A percentile compares a stretch with the other conserved stretches of the same genome.
phyloP scores from a whole-genome alignment of 1,284 basidiomycete genomes.

The Cryptococcus amylolentus region DNA sequence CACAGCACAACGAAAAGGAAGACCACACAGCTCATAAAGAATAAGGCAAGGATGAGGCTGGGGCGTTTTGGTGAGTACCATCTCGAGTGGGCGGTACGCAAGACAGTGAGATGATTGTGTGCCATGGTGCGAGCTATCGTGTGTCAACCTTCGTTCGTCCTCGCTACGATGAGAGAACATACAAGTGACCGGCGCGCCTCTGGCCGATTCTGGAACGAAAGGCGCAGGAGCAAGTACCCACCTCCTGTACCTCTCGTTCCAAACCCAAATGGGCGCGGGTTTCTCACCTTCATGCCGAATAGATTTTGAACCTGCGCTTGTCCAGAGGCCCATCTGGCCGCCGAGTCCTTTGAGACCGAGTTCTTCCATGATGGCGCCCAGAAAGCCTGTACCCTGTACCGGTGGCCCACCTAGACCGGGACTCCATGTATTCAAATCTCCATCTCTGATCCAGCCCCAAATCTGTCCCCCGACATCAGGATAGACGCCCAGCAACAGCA shows the following conservation, averaged over 20 bases:
- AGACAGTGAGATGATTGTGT: constrained; percentile 10
- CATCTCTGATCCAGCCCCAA: constrained; percentile 21
- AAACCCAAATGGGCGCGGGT: not conserved
- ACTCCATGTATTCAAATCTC: not conserved
- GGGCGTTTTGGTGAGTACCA: constrained; percentile 20
- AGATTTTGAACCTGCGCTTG: not conserved
- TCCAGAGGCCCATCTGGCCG: not conserved
- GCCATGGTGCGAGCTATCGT: not conserved
- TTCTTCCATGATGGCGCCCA: not conserved
- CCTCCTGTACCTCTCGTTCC: not conserved
- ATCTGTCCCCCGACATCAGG: constrained; percentile 23
- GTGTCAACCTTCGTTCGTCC: not conserved
- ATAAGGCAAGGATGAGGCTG: constrained; percentile 9
- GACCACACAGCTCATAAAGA: constrained; percentile 6
- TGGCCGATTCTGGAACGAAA: not conserved
- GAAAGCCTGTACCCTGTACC: too few relatives aligned
- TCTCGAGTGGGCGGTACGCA: constrained; percentile 13
- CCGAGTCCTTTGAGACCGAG: not conserved
- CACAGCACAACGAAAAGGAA: constrained; percentile 15
- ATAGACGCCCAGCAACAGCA: constrained; percentile 24
- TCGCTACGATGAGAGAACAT: not conserved
- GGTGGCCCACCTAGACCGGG: not conserved
- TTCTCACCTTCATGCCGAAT: not conserved
- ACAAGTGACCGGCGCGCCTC: not conserved
- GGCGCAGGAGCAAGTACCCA: not conserved